A percentile compares a stretch with the other conserved stretches of the same genome.
These are phyloP conservation scores for Kodamaea lidongshanica DNA, from an alignment of 805 yeast species.

Conservation along the genomic window DNA sequence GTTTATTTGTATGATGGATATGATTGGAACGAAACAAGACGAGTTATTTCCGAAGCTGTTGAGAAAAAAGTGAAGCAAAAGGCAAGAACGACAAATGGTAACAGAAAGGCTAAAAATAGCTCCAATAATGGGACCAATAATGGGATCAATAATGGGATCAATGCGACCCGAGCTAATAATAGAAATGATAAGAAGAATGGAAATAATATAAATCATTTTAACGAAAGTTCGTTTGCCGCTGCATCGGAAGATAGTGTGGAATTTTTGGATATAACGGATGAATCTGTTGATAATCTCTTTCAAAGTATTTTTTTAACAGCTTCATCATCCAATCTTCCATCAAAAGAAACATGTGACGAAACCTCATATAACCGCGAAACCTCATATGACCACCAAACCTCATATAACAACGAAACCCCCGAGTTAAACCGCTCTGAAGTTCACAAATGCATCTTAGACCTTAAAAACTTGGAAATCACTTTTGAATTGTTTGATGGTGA, in stretches of 20 bases:
- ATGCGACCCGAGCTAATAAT: no score
- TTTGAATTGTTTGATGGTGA: conserved; percentile 35
- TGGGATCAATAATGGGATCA: no score
- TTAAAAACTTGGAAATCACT: conserved; percentile 46
- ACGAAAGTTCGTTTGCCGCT: conserved; percentile 1
- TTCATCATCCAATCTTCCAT: conserved; percentile 1
- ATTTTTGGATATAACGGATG: conserved; percentile 6
- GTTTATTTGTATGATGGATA: conserved; percentile 78
- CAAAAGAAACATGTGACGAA: conserved; percentile 3
- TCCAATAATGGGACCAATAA: no score
- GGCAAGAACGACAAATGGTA: conserved; percentile 29
- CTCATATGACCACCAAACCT: neutral
- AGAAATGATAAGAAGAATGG: no score
- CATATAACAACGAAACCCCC: neutral
- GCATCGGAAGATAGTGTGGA: conserved; percentile 7
- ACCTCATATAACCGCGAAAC: conserved; percentile 2
- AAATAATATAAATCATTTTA: no score
- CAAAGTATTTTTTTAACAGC: conserved; percentile 6
- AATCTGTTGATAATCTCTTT: conserved; percentile 6
- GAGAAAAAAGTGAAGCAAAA: conserved; percentile 52
- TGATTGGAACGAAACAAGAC: conserved; percentile 81
- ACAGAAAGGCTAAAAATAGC: conserved; percentile 5
- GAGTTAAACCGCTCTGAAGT: conserved; percentile 2
- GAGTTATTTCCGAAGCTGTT: conserved; percentile 58
- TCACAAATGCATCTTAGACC: conserved; percentile 41